Base-by-base conservation (phyloP, 2,329 filamentous ascomycete species). In the Penicillium sp. region DNA sequence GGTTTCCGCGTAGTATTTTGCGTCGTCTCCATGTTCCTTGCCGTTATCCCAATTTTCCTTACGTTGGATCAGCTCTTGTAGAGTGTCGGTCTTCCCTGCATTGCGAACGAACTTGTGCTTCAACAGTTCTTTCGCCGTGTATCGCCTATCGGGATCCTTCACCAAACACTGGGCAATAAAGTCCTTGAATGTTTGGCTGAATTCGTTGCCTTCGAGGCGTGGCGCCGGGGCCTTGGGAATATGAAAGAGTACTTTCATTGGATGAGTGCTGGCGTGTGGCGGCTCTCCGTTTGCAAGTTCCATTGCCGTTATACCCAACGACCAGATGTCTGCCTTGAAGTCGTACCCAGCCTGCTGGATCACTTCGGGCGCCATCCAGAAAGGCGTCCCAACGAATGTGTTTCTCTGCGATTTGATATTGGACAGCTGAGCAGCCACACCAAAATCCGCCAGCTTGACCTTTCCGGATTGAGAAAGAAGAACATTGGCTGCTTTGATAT, bases 401-500 rank as follows among this genome's bases (percentile, higher is more conserved):
- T 97, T 93, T 55, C 94, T 86, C 72, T 97, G 91, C 2, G 93
- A 97, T 75, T 97, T 97, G 77, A 97, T 96, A 70, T 97, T 96
- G 60, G 91, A 96, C 66, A 99, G 81, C 72, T 99, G 94, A 28
- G 94, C 93, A 7, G 94, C 94, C 43, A 99, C 94, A 59, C 94
- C 94, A 69, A 99, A 99, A 74, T 99, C 93, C 42, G 93, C 93
- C 64, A 97, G 81, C 79, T 97, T 97, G 71, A 97, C 93, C 68
- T 90, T 92, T 67, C 93, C 93, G 3, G 83, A 81, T 64, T 93
- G 88, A 0, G 91, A 94, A n/a, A 97, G 81, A n/a, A 97, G 81
- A 30, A 97, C 86, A 64, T 97, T 97, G 58, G 93, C 93, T 16
- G 93, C 93, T 74, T 97, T 97, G 79, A 97, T 95, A 68, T 97